Conservation (phyloP, 2,329 filamentous ascomycete species). For the Chaetomiaceae sp. region DNA sequence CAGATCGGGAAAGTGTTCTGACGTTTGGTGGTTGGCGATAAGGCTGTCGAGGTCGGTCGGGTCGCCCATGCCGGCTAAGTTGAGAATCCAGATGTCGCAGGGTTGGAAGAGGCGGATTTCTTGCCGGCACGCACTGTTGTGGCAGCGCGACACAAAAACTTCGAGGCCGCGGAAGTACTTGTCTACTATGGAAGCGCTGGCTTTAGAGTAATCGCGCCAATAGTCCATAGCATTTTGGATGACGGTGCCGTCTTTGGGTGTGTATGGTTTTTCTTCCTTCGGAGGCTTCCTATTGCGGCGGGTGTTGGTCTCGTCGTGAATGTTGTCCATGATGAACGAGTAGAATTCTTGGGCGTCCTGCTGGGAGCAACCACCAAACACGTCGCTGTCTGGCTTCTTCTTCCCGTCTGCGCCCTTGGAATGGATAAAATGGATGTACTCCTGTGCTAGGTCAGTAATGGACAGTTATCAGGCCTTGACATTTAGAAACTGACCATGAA, state of each 20-base stretch:
- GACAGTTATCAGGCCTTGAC: constrained; percentile 24
- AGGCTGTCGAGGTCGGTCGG: constrained; percentile 53
- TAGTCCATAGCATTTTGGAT: constrained; percentile 63
- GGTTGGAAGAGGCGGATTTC: constrained; percentile 40
- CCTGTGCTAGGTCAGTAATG: constrained; percentile 36
- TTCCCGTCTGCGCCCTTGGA: constrained; percentile 29
- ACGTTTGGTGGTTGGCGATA: constrained; percentile 63
- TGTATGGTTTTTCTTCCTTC: constrained; percentile 23
- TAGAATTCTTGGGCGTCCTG: constrained; percentile 93
- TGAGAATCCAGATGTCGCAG: constrained; percentile 49
- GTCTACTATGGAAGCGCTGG: constrained; percentile 72
- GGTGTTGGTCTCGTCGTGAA: constrained; percentile 81
- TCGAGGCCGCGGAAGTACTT: constrained; percentile 76
- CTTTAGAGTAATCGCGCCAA: constrained; percentile 67
- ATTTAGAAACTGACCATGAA: constrained; percentile 47
- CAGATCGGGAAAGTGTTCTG: constrained; percentile 64
- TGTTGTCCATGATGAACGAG: constrained; percentile 71
- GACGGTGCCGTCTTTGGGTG: constrained; percentile 26
- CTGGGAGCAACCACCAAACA: constrained; percentile 69
- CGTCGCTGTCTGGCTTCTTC: constrained; percentile 39
- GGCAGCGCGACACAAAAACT: constrained; percentile 66
- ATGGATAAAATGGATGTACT: constrained; percentile 63
- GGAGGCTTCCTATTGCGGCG: constrained; percentile 39
- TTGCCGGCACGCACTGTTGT: constrained; percentile 50
- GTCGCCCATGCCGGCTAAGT: constrained; percentile 32